Evolutionary conservation across 2,329 filamentous ascomycete genomes (phyloP).

Genomic region (Cladosporium sphaerospermum): DNA sequence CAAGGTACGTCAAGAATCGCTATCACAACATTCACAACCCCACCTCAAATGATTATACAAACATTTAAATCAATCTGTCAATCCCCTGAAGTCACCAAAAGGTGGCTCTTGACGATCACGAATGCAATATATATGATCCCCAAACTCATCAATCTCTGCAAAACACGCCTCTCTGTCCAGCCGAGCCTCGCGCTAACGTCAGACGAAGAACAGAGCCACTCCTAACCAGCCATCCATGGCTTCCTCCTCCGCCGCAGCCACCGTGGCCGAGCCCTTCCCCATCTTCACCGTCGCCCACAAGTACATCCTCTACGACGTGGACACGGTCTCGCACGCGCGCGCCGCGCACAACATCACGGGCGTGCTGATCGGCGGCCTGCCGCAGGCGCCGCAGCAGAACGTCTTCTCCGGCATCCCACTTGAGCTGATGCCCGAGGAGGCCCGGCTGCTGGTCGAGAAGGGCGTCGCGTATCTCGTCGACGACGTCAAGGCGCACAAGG

Average conservation of each 20-base stretch:
- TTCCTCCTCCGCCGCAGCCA: constrained; percentile 23
- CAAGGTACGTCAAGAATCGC: not conserved
- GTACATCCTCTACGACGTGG: constrained; percentile 84
- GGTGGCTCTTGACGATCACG: constrained; percentile 47
- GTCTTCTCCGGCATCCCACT: constrained; percentile 84
- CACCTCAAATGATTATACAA: constrained; percentile 10
- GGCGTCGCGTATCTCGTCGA: constrained; percentile 74
- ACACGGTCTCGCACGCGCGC: constrained; percentile 70
- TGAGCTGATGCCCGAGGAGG: constrained; percentile 88
- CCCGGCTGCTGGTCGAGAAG: constrained; percentile 69
- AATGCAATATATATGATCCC: constrained; percentile 8
- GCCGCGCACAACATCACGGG: constrained; percentile 78
- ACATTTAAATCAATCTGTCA: constrained; percentile 60
- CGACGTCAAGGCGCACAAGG: constrained; percentile 64
- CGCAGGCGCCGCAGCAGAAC: constrained; percentile 91
- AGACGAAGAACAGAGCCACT: constrained; percentile 11
- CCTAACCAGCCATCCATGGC: constrained; percentile 17
- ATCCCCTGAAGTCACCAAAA: constrained; percentile 58
- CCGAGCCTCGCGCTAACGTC: not conserved
- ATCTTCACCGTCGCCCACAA: constrained; percentile 75
- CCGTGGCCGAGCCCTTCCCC: constrained; percentile 55
- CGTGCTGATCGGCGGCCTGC: constrained; percentile 78
- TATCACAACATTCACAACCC: not conserved
- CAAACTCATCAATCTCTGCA: not conserved
- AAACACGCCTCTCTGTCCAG: constrained; percentile 1